Evolutionary conservation across 768 basidiomycete species (phyloP).

Genomic region (Suillus brevipes): DNA sequence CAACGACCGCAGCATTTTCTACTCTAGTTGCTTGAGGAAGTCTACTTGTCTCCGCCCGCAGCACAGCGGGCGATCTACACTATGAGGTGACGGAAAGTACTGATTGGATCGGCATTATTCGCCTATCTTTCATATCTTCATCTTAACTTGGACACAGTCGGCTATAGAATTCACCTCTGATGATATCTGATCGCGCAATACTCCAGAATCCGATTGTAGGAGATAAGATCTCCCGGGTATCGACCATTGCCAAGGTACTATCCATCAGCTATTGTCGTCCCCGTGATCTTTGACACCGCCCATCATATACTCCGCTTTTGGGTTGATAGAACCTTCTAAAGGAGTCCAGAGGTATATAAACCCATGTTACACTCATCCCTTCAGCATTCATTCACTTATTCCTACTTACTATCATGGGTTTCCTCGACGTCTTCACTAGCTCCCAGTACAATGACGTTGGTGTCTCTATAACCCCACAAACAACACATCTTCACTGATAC

Average conservation of each 20-base stretch:
- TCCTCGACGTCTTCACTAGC: constrained; percentile 1
- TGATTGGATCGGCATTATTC: not conserved
- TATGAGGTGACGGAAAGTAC: not conserved
- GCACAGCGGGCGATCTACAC: not conserved
- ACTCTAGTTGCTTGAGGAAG: not conserved
- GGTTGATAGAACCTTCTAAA: not conserved
- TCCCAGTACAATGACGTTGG: not conserved
- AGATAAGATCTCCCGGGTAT: constrained; percentile 1
- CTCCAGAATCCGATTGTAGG: not conserved
- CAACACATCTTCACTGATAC: not conserved
- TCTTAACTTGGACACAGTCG: constrained; percentile 7
- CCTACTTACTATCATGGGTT: constrained; percentile 9
- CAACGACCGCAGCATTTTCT: not conserved
- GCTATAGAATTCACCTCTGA: not conserved
- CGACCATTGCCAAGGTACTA: not conserved
- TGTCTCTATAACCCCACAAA: not conserved
- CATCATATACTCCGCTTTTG: constrained; percentile 7
- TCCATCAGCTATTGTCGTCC: constrained; percentile 4
- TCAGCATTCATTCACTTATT: not conserved
- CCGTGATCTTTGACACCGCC: constrained; percentile 3
- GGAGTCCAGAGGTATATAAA: constrained; percentile 9
- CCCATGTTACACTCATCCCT: not conserved
- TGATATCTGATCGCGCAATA: not conserved
- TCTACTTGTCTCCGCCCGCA: not conserved
- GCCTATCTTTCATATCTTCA: constrained; percentile 5